Evolutionary conservation across 176 grass and related monocot species (phyloP).

Genomic region (Aechmea fasciata): DNA sequence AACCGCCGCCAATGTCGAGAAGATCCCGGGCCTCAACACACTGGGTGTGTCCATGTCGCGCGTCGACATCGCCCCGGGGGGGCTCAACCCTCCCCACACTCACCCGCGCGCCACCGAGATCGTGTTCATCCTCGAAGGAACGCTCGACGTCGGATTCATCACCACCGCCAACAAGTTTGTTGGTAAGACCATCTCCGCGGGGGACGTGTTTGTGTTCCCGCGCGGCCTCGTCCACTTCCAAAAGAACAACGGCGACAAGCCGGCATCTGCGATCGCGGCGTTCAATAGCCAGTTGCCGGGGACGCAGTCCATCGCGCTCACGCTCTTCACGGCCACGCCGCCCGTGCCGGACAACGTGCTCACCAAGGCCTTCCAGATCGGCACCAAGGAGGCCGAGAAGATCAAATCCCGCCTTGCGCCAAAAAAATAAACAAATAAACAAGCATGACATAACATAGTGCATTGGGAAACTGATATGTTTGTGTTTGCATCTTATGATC

Average conservation of each 20-base stretch:
- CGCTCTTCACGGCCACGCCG: not conserved
- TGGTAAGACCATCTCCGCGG: not conserved
- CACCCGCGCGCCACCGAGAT: constrained; percentile 8
- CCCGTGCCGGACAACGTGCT: not conserved
- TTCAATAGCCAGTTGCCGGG: not conserved
- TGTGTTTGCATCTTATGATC: too few relatives aligned
- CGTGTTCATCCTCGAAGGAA: not conserved
- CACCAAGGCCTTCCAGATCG: not conserved
- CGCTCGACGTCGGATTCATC: constrained; percentile 6
- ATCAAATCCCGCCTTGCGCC: not conserved
- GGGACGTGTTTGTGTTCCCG: constrained; percentile 2
- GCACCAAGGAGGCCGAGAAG: not conserved
- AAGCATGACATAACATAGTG: too few relatives aligned
- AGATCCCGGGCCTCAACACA: constrained; percentile 5
- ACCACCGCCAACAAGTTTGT: not conserved
- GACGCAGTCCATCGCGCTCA: not conserved
- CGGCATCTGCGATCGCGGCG: not conserved
- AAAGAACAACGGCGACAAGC: not conserved
- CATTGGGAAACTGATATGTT: too few relatives aligned
- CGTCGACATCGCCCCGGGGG: not conserved
- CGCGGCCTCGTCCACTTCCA: constrained; percentile 8
- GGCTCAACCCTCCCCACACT: constrained; percentile 3
- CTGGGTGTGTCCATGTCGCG: constrained; percentile 1
- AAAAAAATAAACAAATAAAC: not conserved
- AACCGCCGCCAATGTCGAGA: not conserved